These are phyloP conservation scores for Boletus coccyginus DNA, from an alignment of 768 basidiomycete species.

Conservation along the genomic window DNA sequence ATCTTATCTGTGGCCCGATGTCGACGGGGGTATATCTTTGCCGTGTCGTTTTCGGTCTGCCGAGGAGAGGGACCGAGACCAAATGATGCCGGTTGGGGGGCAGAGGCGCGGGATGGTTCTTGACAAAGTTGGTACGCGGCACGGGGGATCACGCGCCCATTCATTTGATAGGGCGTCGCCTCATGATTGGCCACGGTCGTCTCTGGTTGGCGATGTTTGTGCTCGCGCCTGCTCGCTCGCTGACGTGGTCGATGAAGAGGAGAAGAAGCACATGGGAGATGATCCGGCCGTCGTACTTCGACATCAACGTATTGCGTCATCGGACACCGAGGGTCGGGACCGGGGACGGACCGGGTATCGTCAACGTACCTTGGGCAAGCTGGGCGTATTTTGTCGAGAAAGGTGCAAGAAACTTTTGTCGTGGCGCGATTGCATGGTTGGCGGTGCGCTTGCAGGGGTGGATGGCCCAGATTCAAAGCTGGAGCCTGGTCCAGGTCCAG, in stretches of 20 bases:
- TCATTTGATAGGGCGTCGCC: neutral
- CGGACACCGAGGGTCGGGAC: neutral
- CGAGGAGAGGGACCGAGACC: neutral
- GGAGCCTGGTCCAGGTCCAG: neutral
- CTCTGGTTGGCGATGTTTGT: neutral
- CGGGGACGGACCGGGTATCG: neutral
- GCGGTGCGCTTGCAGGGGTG: neutral
- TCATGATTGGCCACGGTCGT: neutral
- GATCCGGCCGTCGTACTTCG: slow-evolving; percentile 19
- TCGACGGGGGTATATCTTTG: slow-evolving; percentile 1
- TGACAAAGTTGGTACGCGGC: neutral
- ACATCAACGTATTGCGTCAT: neutral
- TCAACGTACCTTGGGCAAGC: neutral
- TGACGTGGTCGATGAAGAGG: neutral
- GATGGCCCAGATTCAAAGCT: neutral
- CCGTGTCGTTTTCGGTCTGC: neutral
- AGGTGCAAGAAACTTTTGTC: slow-evolving; percentile 3
- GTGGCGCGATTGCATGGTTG: slow-evolving; percentile 10
- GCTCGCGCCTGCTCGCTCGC: neutral
- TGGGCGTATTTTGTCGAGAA: slow-evolving; percentile 5
- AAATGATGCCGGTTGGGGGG: neutral
- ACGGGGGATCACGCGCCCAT: neutral
- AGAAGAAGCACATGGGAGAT: neutral
- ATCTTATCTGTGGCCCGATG: neutral
- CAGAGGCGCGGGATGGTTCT: neutral